Conservation (phyloP, 176 grass and related monocot genomes). For the Saccharum spontaneum region DNA sequence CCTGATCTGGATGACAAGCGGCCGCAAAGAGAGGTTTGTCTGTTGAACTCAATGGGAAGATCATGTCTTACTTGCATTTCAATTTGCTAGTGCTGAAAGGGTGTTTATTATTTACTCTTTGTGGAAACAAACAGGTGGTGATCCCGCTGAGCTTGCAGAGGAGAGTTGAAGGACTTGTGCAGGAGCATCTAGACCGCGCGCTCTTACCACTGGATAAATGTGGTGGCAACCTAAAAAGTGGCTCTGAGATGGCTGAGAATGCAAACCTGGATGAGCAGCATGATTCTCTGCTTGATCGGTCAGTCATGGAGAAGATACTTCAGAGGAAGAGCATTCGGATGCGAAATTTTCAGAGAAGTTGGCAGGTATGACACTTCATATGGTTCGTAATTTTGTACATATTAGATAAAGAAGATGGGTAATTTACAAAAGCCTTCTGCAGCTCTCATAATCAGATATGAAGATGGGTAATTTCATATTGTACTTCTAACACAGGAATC, state of each 20-base stretch:
- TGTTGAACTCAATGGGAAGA: neutral
- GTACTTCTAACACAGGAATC: constrained; percentile 65
- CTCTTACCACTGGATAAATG: constrained; percentile 49
- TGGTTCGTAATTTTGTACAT: neutral
- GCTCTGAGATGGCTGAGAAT: constrained; percentile 30
- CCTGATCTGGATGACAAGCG: constrained; percentile 92
- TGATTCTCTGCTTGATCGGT: constrained; percentile 66
- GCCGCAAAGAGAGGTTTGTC: constrained; percentile 79
- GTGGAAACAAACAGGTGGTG: constrained; percentile 65
- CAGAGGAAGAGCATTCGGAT: constrained; percentile 86
- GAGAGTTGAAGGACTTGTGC: constrained; percentile 79
- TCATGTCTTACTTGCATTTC: constrained; percentile 3
- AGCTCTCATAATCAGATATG: constrained; percentile 5
- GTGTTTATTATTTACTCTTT: neutral
- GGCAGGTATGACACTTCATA: constrained; percentile 62
- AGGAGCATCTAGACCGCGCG: constrained; percentile 79
- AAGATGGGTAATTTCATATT: constrained; percentile 6
- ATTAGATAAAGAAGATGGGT: neutral
- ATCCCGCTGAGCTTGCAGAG: constrained; percentile 93
- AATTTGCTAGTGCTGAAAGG: constrained; percentile 8
- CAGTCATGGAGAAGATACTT: constrained; percentile 94
- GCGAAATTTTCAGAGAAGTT: constrained; percentile 88
- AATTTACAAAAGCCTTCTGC: constrained; percentile 8
- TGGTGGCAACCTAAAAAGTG: constrained; percentile 29
- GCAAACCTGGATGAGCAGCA: constrained; percentile 57